Evolutionary conservation across 371 early-diverging fungal genomes (phyloP), one percentile per base, ranked within the genome.

Genomic region (Lichtheimia corymbifera): DNA sequence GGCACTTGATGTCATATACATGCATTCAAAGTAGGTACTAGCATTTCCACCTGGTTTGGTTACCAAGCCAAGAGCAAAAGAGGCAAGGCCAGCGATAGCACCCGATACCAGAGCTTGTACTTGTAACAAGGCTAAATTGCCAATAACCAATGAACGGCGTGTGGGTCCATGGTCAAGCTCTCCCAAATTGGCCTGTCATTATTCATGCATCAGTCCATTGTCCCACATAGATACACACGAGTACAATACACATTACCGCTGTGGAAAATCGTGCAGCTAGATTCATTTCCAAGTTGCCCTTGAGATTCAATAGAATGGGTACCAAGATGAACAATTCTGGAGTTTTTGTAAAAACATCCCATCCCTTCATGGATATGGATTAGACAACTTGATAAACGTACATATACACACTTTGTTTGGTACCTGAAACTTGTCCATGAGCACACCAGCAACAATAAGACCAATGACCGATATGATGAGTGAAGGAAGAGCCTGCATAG

Each of bases 241-340:
- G 28, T 4, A 28, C 28, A 28, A 35, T 22, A 24, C n/a, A 28
- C 58, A 70, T 80, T 78, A 88, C 88, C 41, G 85, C 84, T 4
- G 95, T 93, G 2, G 93, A 89, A 24, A 93, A 73, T 15, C 95
- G 79, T 22, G 93, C 87, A 6, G 93, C 89, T 58, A 93, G 79
- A 65, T 92, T 95, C 86, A 93, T 89, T 77, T 93, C 94, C 30
- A 93, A 79, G 71, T 93, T 95, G 65, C 95, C 93, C 63, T 93
- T 95, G 27, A 93, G 74, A 65, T 93, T 93, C 50, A 92, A 70
- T 42, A 94, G 69, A 47, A 93, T 84, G 15, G 95, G 89, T n/a
- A 92, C 84, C 68, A 94, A 76, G 59, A 94, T 89, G 70, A 92
- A 91, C 1, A 94, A 76, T 59, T 92, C 91, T 2, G 91, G 81